Conservation (phyloP, 225 moss, liverwort and hornwort species). For the Pleurozium schreberi region DNA sequence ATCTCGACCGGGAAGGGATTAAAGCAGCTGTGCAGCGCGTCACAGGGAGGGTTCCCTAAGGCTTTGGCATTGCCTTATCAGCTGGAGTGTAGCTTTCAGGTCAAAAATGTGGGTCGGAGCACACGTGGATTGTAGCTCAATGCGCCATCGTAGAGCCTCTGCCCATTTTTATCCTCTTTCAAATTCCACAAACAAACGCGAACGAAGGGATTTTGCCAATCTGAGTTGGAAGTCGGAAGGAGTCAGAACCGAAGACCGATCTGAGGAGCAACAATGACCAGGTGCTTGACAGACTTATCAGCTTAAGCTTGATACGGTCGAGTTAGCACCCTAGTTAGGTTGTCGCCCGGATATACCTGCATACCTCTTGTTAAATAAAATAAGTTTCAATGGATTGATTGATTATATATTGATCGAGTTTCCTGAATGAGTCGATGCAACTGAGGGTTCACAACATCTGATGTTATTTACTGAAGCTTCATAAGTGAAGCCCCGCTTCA, state of each 20-base stretch:
- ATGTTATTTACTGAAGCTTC: background rate
- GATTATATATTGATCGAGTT: background rate
- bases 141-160: background rate
- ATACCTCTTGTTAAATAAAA: background rate
- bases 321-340: background rate
- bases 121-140: background rate
- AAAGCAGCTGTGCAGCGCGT: slow-evolving; percentile 98
- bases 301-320: slow-evolving; percentile 17
- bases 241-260: background rate
- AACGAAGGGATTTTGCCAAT: background rate
- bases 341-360: slow-evolving; percentile 1
- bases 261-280: background rate
- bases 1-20: slow-evolving; percentile 81
- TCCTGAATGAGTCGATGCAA: background rate
- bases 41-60: slow-evolving; percentile 70
- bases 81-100: background rate
- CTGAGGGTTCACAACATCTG: background rate
- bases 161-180: background rate
- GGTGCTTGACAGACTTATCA: slow-evolving; percentile 11
- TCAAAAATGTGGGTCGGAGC: background rate
- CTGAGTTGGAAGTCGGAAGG: slow-evolving; percentile 8
- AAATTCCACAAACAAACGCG: background rate
- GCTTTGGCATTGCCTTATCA: background rate
- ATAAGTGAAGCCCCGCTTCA: background rate
- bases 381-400: background rate